These are phyloP conservation scores for Rubia yunnanensis DNA, from an alignment of 257 asterid genomes.

Conservation along the genomic window DNA sequence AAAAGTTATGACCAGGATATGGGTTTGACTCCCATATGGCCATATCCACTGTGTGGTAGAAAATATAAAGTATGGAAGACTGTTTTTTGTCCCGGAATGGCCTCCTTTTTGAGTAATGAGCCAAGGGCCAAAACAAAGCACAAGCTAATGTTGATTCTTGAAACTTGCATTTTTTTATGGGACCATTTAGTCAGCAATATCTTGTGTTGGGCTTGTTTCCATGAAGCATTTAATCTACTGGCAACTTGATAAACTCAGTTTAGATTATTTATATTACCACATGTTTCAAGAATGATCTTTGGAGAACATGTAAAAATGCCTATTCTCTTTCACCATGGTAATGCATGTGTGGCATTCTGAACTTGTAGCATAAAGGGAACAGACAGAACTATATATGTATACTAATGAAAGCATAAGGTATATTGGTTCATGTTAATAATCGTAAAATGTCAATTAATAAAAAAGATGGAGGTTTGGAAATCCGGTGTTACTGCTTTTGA, in stretches of 20 bases:
- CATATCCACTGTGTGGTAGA: not conserved
- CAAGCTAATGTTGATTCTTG: not conserved
- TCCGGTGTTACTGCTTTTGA: not conserved
- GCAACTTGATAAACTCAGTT: not conserved
- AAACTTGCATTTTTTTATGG: not conserved
- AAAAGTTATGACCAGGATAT: not conserved
- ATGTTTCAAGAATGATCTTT: not conserved
- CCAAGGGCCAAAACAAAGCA: not conserved
- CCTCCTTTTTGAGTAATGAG: not conserved
- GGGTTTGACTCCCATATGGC: not conserved
- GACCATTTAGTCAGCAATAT: not conserved
- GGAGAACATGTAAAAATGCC: not conserved
- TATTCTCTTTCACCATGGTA: too few relatives aligned
- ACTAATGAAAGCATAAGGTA: not conserved
- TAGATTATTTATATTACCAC: not conserved
- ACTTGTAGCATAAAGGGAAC: too few relatives aligned
- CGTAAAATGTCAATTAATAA: not conserved
- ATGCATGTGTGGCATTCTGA: too few relatives aligned
- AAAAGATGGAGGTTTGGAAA: not conserved
- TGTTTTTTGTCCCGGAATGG: too few relatives aligned
- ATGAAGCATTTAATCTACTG: not conserved
- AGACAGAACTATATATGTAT: not conserved
- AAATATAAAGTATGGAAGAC: not conserved
- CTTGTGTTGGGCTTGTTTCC: not conserved
- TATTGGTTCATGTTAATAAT: too few relatives aligned